These are phyloP conservation scores for Amanita rubescens DNA, from an alignment of 768 basidiomycete genomes.

Conservation along the genomic window DNA sequence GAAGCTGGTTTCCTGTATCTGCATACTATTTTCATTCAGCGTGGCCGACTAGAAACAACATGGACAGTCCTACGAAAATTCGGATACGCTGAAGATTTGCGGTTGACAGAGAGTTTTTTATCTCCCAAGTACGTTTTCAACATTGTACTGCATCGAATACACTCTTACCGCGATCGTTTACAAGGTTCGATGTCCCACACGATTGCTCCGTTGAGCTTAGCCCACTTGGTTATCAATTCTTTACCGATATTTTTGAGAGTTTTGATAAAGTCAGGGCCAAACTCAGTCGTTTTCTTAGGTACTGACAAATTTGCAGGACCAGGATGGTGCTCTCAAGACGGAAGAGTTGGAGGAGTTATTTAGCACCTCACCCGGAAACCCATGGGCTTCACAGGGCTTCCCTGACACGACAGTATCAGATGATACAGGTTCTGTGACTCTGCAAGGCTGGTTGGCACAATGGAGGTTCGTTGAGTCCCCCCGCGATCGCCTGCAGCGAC, in stretches of 20 bases:
- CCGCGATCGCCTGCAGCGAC: not conserved
- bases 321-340: conserved; percentile 86
- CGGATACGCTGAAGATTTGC: conserved; percentile 93
- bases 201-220: conserved; percentile 96
- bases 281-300: not conserved
- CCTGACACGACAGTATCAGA: conserved; percentile 85
- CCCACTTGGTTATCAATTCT: conserved; percentile 92
- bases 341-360: conserved; percentile 84
- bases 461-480: conserved; percentile 68
- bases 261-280: conserved; percentile 70
- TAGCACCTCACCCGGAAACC: conserved; percentile 91
- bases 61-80: conserved; percentile 96
- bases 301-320: conserved; percentile 48
- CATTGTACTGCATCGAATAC: not conserved
- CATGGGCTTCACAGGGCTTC: conserved; percentile 90
- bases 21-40: conserved; percentile 95
- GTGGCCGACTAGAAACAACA: conserved; percentile 91
- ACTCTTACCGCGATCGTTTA: conserved; percentile 2
- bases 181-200: conserved; percentile 84
- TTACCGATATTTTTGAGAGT: conserved; percentile 92
- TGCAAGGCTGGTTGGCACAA: conserved; percentile 97
- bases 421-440: conserved; percentile 83
- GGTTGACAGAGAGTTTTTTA: conserved; percentile 81
- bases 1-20: conserved; percentile 91
- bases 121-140: conserved; percentile 65